Evolutionary conservation across 1,139 yeast species (phyloP), one percentile per base, ranked within the genome.

Genomic region (Zygosaccharomyces sapae): DNA sequence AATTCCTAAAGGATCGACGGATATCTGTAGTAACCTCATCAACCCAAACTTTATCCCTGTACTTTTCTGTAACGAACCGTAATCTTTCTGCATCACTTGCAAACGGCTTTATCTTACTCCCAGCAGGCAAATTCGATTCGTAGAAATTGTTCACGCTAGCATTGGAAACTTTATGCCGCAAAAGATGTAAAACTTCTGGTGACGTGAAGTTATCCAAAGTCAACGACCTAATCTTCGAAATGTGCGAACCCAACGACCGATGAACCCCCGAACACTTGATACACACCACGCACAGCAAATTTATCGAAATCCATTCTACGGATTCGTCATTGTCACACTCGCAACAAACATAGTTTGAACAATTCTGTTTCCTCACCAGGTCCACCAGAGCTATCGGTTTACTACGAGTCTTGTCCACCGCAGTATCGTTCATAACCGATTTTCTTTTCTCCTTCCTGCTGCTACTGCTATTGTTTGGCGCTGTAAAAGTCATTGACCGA

Each of bases 231-330:
- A 89, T 85, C 54, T 78, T 78, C 19, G 95, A 83, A 4, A 87
- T 72, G 54, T 81, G 85, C 0, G 83, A 69, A 0, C 95, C 95
- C 51, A 90, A 69, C 29, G 86, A 77, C 54, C 94, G 76, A 66
- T 90, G 97, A 0, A 75, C 73, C 1, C 79, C 79, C 0, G 96
- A 83, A 61, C 97, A 90, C 42, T 83, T 81, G 36, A 88, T 82
- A 66, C 97, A 90, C 35, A 90, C 72, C 8, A 85, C 79, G 20
- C 81, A 80, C 48, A 88, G 69, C 43, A 84, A 69, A 59, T 86
- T 90, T 53, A 88, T 73, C 0, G 96, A 86, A 4, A 90, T 77
- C 97, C 97, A 90, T 58, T 89, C 97, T 7, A 87, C 95, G 29
- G 76, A 69, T 7, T 76, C 79, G 0, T 69, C 58, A 2, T 78